Conservation (phyloP, 2,329 filamentous ascomycete species). For the Neonectria punicea region DNA sequence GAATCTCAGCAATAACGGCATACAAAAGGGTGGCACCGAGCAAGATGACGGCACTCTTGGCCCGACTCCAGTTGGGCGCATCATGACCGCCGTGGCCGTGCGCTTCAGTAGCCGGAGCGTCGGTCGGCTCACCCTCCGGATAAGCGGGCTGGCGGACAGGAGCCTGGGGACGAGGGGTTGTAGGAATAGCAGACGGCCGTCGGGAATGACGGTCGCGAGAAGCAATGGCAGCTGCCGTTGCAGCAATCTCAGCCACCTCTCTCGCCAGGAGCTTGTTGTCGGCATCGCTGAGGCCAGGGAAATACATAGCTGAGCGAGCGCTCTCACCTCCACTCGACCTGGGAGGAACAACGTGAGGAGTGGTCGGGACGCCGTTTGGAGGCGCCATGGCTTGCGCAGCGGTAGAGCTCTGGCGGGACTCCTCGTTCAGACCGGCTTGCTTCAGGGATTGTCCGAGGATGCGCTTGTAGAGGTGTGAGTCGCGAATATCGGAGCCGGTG, state of each 20-base stretch:
- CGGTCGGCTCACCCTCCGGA: conserved; percentile 36
- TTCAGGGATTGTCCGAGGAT: conserved; percentile 91
- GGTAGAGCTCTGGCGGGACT: conserved; percentile 53
- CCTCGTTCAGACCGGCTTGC: conserved; percentile 77
- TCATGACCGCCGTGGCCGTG: conserved; percentile 81
- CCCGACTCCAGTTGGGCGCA: conserved; percentile 96
- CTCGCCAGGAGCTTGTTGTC: conserved; percentile 85
- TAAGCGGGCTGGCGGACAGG: conserved; percentile 47
- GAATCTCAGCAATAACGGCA: conserved; percentile 95
- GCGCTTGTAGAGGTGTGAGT: conserved; percentile 90
- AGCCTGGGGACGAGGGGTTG: conserved; percentile 38
- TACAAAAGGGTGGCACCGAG: conserved; percentile 91
- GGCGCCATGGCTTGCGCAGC: conserved; percentile 45
- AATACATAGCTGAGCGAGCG: conserved; percentile 58
- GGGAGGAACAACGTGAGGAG: conserved; percentile 81
- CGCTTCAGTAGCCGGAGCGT: conserved; percentile 48
- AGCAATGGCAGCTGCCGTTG: conserved; percentile 88
- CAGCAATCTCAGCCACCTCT: conserved; percentile 92
- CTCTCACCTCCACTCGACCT: conserved; percentile 62
- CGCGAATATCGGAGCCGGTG: conserved; percentile 77
- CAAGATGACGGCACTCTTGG: conserved; percentile 89
- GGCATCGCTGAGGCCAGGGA: conserved; percentile 80
- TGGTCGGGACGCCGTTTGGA: conserved; percentile 58
- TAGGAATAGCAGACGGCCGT: conserved; percentile 49
- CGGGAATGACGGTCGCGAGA: conserved; percentile 72